These are phyloP conservation scores for Lactuca sativa DNA, from an alignment of 129 eudicot species.

Conservation along the genomic window DNA sequence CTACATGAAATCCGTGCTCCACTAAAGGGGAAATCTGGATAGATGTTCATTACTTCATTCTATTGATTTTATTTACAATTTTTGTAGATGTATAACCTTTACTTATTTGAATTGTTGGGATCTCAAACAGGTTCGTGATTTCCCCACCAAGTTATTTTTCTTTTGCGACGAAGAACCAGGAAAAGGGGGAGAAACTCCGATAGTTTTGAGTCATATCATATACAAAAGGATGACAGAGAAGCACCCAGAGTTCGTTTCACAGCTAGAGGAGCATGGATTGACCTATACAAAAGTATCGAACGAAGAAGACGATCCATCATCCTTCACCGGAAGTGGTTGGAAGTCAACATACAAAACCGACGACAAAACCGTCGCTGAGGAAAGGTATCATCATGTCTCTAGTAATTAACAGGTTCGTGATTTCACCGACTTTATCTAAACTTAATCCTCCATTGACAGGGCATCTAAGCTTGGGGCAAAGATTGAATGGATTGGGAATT, in stretches of 20 bases:
- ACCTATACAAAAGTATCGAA: conserved; percentile 1
- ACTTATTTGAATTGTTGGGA: neutral
- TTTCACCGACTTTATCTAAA: neutral
- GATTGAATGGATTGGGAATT: conserved; percentile 25
- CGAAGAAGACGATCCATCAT: conserved; percentile 10
- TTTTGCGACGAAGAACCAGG: conserved; percentile 28
- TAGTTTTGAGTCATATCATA: conserved; percentile 22
- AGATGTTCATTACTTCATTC: neutral
- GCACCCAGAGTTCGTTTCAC: conserved; percentile 18
- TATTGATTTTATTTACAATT: neutral
- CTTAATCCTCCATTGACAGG: neutral
- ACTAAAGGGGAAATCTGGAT: neutral
- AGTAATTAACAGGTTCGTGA: neutral
- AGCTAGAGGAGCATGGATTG: conserved; percentile 17
- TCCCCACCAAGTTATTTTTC: conserved; percentile 30
- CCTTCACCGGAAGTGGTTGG: conserved; percentile 16
- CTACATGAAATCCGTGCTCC: neutral
- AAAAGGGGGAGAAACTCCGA: conserved; percentile 29
- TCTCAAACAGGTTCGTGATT: conserved; percentile 25
- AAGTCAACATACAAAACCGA: conserved; percentile 19
- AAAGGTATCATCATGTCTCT: conserved; percentile 3
- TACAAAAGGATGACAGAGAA: conserved; percentile 17
- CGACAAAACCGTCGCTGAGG: conserved; percentile 20
- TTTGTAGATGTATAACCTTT: neutral
- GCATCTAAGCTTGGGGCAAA: conserved; percentile 23